Evolutionary conservation across 1,284 basidiomycete species (phyloP), one percentile per base, ranked within the genome.

Genomic region (Apiotrichum akiyoshidainum): DNA sequence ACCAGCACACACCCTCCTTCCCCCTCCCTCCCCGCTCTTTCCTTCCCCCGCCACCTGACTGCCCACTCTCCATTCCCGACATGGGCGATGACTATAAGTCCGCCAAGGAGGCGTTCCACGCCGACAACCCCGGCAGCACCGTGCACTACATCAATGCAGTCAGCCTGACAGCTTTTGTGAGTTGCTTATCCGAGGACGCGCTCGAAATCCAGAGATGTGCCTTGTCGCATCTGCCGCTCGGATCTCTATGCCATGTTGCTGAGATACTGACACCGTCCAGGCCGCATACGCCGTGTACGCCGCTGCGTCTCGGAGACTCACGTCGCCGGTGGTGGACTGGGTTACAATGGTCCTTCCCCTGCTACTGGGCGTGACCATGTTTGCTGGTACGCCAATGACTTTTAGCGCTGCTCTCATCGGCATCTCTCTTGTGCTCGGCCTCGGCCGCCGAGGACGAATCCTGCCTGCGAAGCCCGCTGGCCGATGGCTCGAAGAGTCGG

Each of bases 41-140:
- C 26, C 26, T 31, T 7, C 26, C 26, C 7, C 26, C 26, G 26
- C 26, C 26, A 3, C 26, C 26, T 31, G 26, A 31, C 26, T 7
- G 26, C 26, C 26, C 26, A 31, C 26, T 31, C 26, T 31, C 26
- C n/a, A n/a, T n/a, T n/a, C n/a, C n/a, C 26, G 26, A 31, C 33
- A 69, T 71, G 69, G 46, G 56, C 31, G 26, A 31, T 7, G 77
- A 80, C 67, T 96, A 96, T 82, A 94, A 92, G 78, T 66, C 81
- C 17, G 85, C 83, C 26, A 97, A 97, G 77, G 89, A 94, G 80
- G 86, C 85, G 0, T 98, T 93, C 70, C 89, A 94, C 48, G 87
- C 90, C 17, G 86, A 87, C 46, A 85, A 84, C 76, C 84, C 83
- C 3, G 94, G 94, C 2, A 89, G 89, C 0, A 85, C 86, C 6